Base-by-base conservation (phyloP, 2,329 filamentous ascomycete genomes). In the Seiridium cupressi region DNA sequence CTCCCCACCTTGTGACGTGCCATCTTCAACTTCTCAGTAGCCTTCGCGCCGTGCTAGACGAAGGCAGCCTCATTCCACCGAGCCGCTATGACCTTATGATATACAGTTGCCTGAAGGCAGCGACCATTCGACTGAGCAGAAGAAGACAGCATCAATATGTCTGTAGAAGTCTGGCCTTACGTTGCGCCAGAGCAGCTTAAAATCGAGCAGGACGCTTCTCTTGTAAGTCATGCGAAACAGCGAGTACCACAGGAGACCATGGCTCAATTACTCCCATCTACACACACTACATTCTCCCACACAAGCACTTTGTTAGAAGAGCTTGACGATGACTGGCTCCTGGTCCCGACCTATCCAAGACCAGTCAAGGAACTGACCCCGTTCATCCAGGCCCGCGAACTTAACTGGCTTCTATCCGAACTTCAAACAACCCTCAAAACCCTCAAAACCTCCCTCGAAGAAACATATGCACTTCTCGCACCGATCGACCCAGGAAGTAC, bases 401-500 rank as follows among this genome's bases (percentile, higher is more conserved):
- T 86, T 18, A 72, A 75, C 61, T 87, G 84, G 84, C 79, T 86
- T 60, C 74, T 84, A 62, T 64, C 72, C 46, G 80, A 84, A 61
- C 81, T 84, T 7, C 75, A 79, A 57, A 68, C 76, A 54, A 76
- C 79, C 47, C 80, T 86, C 47, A 69, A 73, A 57, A 77, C 81
- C 62, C 74, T 87, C 65, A 83, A 83, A 67, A 76, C 81, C 66
- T 92, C 92, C 61, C 85, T 98, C 3, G 88, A 95, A 72, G 93
- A 97, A 76, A 97, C 93, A 77, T 92, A 93, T 66, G 87, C 89
- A 18, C 84, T 98, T 32, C 86, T 99, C 36, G 90, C 92, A 6
- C 93, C 94, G 1, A 84, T 89, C 64, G 92, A 96, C 70, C 88
- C 89, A 1, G 93, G 93, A 7, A 93, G 89, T 68, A 99, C 94